These are phyloP conservation scores for Penicillium mononematosum DNA, from an alignment of 495 filamentous ascomycete species.

Conservation along the genomic window DNA sequence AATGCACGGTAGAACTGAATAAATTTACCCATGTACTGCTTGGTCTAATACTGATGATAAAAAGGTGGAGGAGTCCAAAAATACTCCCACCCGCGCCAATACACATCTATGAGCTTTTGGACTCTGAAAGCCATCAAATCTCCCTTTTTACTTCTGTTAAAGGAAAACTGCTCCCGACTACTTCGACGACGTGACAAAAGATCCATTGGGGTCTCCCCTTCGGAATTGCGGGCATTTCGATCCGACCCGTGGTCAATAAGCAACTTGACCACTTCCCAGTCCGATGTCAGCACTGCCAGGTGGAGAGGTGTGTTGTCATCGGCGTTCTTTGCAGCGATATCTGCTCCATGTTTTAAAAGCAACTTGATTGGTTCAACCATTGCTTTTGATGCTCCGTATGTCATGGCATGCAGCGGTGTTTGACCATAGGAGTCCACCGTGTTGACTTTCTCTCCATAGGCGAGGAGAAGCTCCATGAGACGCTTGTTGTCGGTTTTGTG, in stretches of 20 bases:
- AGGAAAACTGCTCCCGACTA: background rate
- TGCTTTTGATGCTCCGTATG: background rate
- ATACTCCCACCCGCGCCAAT: too few species aligned
- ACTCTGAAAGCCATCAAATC: too few species aligned
- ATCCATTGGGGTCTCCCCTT: background rate
- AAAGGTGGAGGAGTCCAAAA: too few species aligned
- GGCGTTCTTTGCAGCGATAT: background rate
- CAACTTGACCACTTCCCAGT: background rate
- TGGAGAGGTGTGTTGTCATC: background rate
- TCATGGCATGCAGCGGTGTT: background rate
- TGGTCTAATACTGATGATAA: too few species aligned
- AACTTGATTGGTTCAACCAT: background rate
- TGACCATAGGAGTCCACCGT: background rate
- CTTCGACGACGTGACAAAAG: background rate
- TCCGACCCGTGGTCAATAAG: background rate
- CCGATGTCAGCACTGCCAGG: background rate
- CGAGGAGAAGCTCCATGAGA: background rate
- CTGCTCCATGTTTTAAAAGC: background rate
- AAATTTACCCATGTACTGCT: too few species aligned
- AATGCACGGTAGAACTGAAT: too few species aligned
- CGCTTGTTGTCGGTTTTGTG: background rate
- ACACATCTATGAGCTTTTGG: too few species aligned
- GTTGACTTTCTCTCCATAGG: background rate
- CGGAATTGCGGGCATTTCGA: background rate
- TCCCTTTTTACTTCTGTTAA: background rate